A percentile compares a stretch with the other conserved stretches of the same genome.
phyloP scores from a whole-genome alignment of 1,139 yeast species.

The Protomyces inouyei region DNA sequence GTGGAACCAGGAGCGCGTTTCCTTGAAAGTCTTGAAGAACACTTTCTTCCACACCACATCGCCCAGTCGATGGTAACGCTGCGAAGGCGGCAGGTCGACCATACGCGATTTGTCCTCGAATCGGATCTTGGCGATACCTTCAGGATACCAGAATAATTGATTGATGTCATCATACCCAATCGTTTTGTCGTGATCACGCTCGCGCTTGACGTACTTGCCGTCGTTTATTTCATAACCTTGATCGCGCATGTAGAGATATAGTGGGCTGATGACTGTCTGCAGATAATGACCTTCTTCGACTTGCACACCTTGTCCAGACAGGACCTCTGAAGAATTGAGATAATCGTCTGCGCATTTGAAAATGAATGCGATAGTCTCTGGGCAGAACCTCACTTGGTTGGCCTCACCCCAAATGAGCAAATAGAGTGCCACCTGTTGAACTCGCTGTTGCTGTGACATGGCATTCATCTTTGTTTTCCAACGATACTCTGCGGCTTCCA shows the following conservation, averaged over 20 bases:
- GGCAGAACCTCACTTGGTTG: slow-evolving; percentile 90
- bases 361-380: slow-evolving; percentile 88
- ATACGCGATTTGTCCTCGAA: slow-evolving; percentile 87
- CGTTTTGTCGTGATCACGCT: slow-evolving; percentile 87
- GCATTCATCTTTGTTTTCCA: slow-evolving; percentile 77
- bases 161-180: slow-evolving; percentile 98
- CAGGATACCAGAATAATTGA: slow-evolving; percentile 99
- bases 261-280: slow-evolving; percentile 86
- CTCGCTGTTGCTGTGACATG: slow-evolving; percentile 69
- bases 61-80: slow-evolving; percentile 83
- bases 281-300: slow-evolving; percentile 77
- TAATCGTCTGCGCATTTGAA: slow-evolving; percentile 91
- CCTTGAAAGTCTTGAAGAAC: slow-evolving; percentile 93
- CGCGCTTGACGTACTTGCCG: slow-evolving; percentile 95
- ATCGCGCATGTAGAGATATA: slow-evolving; percentile 83
- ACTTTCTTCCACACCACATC: slow-evolving; percentile 90
- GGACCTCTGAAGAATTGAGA: slow-evolving; percentile 81
- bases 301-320: slow-evolving; percentile 60
- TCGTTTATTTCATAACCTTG: slow-evolving; percentile 93
- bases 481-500: slow-evolving; percentile 75
- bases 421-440: slow-evolving; percentile 84
- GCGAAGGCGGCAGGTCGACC: slow-evolving; percentile 83
- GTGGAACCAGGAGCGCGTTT: slow-evolving; percentile 97
- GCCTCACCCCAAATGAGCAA: slow-evolving; percentile 98
- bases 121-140: slow-evolving; percentile 89